Evolutionary conservation across 306 rosid genomes (phyloP).

Genomic region (Sechiopsis laciniata): DNA sequence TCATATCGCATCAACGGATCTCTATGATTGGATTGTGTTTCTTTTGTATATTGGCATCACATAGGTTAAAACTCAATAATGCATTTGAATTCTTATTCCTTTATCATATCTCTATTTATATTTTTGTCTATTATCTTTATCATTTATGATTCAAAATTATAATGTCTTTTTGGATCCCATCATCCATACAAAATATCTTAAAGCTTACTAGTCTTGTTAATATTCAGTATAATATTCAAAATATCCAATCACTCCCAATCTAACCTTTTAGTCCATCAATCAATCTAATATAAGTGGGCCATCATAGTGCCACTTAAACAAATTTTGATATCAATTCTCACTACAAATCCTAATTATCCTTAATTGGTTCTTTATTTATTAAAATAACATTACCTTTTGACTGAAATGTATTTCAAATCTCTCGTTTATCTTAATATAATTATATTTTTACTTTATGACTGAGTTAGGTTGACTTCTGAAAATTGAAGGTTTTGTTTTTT

Average conservation of each 20-base stretch:
- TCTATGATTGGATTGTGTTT: conserved; percentile 21
- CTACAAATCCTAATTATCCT: not conserved
- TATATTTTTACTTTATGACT: too few relatives aligned
- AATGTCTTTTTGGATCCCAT: not conserved
- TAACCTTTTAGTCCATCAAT: not conserved
- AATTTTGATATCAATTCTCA: not conserved
- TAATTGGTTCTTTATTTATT: too few relatives aligned
- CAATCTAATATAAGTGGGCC: not conserved
- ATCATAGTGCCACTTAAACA: not conserved
- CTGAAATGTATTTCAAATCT: too few relatives aligned
- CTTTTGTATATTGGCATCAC: not conserved
- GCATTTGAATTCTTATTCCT: conserved; percentile 7
- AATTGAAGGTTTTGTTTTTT: too few relatives aligned
- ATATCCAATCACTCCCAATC: not conserved
- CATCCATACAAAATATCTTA: not conserved
- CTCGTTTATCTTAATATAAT: too few relatives aligned
- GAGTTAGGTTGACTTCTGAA: too few relatives aligned
- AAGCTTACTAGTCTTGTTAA: not conserved
- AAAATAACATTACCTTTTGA: too few relatives aligned
- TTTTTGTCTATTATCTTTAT: not conserved
- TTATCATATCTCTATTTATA: not conserved
- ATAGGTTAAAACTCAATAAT: conserved; percentile 8
- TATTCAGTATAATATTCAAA: not conserved
- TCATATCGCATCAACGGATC: conserved; percentile 1
- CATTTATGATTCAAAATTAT: conserved; percentile 1